A percentile compares a stretch with the other conserved stretches of the same genome.
phyloP scores from a whole-genome alignment of 306 rosid genomes.

The Lathyrus oleraceus region DNA sequence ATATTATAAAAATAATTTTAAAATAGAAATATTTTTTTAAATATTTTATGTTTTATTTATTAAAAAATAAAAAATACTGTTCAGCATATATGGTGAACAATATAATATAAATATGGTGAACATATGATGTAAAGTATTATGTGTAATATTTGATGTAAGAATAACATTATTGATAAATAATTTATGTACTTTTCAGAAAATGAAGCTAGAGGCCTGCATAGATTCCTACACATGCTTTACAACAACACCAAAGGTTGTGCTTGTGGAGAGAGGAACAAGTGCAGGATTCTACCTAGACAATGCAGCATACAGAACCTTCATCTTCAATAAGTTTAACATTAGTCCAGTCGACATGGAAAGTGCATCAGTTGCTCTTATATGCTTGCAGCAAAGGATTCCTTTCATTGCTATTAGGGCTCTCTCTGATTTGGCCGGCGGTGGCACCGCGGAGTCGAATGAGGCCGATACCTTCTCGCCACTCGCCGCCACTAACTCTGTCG shows the following conservation, averaged over 20 bases:
- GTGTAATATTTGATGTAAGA: no score
- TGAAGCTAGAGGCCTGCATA: slow-evolving; percentile 47
- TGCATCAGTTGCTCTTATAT: slow-evolving; percentile 57
- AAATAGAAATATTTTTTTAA: no score
- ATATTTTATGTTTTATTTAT: no score
- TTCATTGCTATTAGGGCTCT: slow-evolving; percentile 59
- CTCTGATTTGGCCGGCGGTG: slow-evolving; percentile 57
- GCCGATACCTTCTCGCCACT: slow-evolving; percentile 50
- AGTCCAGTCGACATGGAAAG: slow-evolving; percentile 55
- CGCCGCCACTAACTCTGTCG: slow-evolving; percentile 53
- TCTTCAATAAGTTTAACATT: slow-evolving; percentile 47
- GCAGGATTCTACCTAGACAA: slow-evolving; percentile 57
- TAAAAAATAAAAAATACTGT: no score
- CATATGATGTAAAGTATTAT: no score
- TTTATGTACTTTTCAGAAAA: no score
- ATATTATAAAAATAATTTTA: no score
- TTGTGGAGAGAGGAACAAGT: slow-evolving; percentile 53
- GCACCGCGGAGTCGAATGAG: slow-evolving; percentile 53
- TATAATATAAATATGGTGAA: no score
- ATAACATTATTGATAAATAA: no score
- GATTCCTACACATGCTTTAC: slow-evolving; percentile 61
- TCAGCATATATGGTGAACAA: no score
- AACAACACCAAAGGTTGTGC: slow-evolving; percentile 44
- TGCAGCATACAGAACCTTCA: slow-evolving; percentile 52
- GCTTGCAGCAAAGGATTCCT: slow-evolving; percentile 51